A percentile compares a stretch with the other conserved stretches of the same genome.
phyloP scores from a whole-genome alignment of 257 asterid species.

The Parsonsia alboflavescens region DNA sequence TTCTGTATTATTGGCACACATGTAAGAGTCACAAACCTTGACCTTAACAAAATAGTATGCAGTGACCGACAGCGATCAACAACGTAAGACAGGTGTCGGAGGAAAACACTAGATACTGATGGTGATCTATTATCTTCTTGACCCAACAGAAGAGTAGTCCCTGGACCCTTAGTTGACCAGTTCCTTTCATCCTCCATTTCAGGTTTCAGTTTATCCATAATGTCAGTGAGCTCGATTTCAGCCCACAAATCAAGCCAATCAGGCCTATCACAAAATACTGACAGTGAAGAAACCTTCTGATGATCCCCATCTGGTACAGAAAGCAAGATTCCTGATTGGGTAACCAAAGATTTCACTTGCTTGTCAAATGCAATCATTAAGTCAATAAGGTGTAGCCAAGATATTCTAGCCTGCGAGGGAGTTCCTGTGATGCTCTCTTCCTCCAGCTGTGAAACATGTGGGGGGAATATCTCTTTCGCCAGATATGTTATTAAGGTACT shows the following conservation, averaged over 20 bases:
- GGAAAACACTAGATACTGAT: conserved; percentile 49
- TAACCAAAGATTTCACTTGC: conserved; percentile 56
- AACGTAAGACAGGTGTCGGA: conserved; percentile 47
- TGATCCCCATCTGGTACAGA: conserved; percentile 54
- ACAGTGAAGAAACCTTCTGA: conserved; percentile 63
- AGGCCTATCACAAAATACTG: conserved; percentile 84
- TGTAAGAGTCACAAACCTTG: conserved; percentile 59
- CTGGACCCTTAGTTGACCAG: conserved; percentile 51
- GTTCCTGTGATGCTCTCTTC: conserved; percentile 44
- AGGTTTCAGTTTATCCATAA: conserved; percentile 49
- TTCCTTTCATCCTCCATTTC: conserved; percentile 62
- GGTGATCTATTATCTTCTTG: conserved; percentile 72
- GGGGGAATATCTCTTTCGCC: conserved; percentile 77
- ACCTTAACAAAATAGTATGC: conserved; percentile 63
- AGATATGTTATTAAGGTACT: conserved; percentile 66
- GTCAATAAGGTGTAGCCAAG: conserved; percentile 82
- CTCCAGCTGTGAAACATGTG: conserved; percentile 45
- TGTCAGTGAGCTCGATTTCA: conserved; percentile 66
- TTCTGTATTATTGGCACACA: conserved; percentile 53
- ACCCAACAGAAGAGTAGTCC: conserved; percentile 36
- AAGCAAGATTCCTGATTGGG: conserved; percentile 59
- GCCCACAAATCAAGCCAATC: conserved; percentile 98
- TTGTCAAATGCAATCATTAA: conserved; percentile 82
- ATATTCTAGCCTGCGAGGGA: conserved; percentile 52
- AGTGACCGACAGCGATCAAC: conserved; percentile 75